phyloP scores from a whole-genome alignment of 305 asterid species.

The Fraxinus latifolia region DNA sequence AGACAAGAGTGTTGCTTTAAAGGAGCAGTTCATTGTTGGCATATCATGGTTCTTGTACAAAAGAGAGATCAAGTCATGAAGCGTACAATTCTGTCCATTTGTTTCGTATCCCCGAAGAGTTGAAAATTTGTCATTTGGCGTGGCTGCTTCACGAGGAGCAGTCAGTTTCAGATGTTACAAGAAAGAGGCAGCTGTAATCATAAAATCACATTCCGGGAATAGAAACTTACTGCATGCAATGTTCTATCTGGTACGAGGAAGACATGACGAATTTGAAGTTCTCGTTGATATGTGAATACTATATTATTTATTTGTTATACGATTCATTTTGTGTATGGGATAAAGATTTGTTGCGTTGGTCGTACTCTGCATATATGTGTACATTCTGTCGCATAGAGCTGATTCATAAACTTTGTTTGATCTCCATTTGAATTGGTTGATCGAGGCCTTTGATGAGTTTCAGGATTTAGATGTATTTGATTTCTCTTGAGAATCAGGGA shows the following conservation, averaged over 20 bases:
- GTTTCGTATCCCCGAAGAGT: background rate
- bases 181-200: background rate
- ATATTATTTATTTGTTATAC: background rate
- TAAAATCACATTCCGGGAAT: background rate
- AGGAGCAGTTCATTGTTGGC: background rate
- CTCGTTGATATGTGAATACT: background rate
- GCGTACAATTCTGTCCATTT: background rate
- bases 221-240: background rate
- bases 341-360: background rate
- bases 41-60: background rate
- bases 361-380: background rate
- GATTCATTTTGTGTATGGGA: background rate
- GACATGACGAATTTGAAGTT: background rate
- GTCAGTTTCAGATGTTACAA: background rate
- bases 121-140: background rate
- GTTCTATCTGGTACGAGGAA: background rate
- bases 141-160: background rate
- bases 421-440: background rate
- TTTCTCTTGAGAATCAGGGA: background rate
- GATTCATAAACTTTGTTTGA: background rate
- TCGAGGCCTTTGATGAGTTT: background rate
- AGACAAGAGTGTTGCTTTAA: background rate
- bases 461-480: background rate
- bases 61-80: background rate
- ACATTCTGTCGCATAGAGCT: background rate